Evolutionary conservation across 495 filamentous ascomycete species (phyloP), one percentile per base, ranked within the genome.

Genomic region (Glarea lozoyensis): DNA sequence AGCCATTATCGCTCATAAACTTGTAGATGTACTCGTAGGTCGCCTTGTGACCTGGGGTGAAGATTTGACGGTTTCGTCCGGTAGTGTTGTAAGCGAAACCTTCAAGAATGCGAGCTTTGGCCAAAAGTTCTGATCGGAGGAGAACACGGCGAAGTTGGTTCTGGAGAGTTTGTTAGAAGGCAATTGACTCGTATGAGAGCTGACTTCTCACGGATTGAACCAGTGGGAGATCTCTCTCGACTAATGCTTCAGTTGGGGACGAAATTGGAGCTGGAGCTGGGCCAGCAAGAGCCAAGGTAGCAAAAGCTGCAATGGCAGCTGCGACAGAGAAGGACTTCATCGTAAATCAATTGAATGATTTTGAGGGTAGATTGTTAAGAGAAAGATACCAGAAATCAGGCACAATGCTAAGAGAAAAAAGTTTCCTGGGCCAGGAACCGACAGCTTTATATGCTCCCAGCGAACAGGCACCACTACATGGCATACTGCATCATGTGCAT

Each of bases 1-100:
- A 42, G 39, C 25, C 25, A 16, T 13, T 37, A 10, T 55, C 63
- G 5, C 68, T 60, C 33, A 81, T 59, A 34, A 67, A 58, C 25
- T 67, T 56, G 49, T 74, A 74, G 50, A 86, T 54, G 46, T 69
- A 86, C 31, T 82, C 63, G 42, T 82, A 69, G 0, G 77, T 86
- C 46, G 68, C 65, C 29, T 79, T 72, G 60, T 86, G 82, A 23
- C 78, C 79, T 4, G 55, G 48, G 15, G 68, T 60, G 20, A 80
- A 78, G 51, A 82, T 79, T 17, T 76, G 73, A 36, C 81, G 67
- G 50, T 75, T 77, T 19, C 64, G 60, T 22, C 66, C 61, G 0
- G 65, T 60, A 37, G 61, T 58, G 17, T 63, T 44, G 48, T 72
- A 71, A 9, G 69, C 70, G 36, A 74, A 62, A 22, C 30, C 45